These are phyloP conservation scores for Trichosporon faecale DNA, from an alignment of 1,284 basidiomycete genomes.

Conservation along the genomic window DNA sequence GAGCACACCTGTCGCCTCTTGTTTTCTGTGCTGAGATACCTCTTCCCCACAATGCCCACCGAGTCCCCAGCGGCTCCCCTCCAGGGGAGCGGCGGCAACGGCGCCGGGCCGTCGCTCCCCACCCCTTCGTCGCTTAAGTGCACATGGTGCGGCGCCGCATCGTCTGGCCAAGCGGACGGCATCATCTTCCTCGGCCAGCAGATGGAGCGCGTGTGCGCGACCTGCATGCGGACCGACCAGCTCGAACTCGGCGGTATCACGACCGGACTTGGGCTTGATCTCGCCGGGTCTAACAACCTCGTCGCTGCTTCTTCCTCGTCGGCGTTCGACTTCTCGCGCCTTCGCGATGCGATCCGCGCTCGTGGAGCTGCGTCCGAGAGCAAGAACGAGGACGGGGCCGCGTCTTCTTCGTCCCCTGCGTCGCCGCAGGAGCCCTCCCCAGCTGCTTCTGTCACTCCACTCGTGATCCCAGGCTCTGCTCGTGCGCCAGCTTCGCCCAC, in stretches of 20 bases:
- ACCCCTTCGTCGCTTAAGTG: slow-evolving; percentile 39
- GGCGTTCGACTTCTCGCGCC: slow-evolving; percentile 8
- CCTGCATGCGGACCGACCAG: slow-evolving; percentile 26
- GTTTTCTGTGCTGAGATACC: background rate
- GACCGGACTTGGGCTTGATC: background rate
- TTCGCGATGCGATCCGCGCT: slow-evolving; percentile 1
- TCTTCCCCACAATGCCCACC: slow-evolving; percentile 35
- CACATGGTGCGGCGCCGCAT: slow-evolving; percentile 38
- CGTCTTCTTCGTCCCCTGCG: slow-evolving; percentile 10
- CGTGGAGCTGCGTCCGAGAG: background rate
- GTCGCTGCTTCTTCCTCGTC: background rate
- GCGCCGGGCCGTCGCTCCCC: slow-evolving; percentile 16
- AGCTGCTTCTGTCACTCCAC: slow-evolving; percentile 2
- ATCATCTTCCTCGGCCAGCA: slow-evolving; percentile 28
- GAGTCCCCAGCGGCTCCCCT: slow-evolving; percentile 34
- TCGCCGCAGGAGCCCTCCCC: slow-evolving; percentile 3
- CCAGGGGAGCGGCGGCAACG: slow-evolving; percentile 4
- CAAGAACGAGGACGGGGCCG: background rate
- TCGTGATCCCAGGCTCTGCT: background rate
- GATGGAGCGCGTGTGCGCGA: slow-evolving; percentile 39
- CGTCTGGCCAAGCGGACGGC: slow-evolving; percentile 22
- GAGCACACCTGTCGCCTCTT: background rate
- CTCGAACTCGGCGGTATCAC: slow-evolving; percentile 8
- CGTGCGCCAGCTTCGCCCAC: background rate
- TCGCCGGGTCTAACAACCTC: background rate